phyloP scores from a whole-genome alignment of 1,284 basidiomycete species.

The Heterobasidion parviporum region DNA sequence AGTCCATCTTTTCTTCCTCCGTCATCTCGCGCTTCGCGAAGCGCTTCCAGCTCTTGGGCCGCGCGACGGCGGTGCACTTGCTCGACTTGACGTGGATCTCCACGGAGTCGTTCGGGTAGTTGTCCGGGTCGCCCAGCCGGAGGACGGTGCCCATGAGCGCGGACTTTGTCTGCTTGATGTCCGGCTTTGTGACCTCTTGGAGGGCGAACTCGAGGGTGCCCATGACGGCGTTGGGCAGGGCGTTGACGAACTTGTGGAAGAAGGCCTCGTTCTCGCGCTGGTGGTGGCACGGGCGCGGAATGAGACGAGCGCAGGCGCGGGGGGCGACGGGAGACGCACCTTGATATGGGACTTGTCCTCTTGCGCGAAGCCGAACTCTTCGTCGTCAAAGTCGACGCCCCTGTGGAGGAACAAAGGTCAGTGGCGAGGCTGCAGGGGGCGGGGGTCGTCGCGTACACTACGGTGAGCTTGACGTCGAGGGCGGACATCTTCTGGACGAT shows the following conservation, averaged over 20 bases:
- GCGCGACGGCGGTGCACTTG: constrained; percentile 74
- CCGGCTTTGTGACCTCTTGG: constrained; percentile 58
- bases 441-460: constrained; percentile 44
- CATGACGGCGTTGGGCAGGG: constrained; percentile 43
- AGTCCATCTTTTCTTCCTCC: constrained; percentile 22
- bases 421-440: not conserved
- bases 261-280: constrained; percentile 77
- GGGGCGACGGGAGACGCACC: constrained; percentile 27
- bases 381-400: constrained; percentile 83
- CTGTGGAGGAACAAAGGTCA: constrained; percentile 26
- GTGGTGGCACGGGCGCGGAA: constrained; percentile 3
- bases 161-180: constrained; percentile 64
- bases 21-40: constrained; percentile 41
- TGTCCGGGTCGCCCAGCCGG: constrained; percentile 67
- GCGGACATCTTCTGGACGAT: constrained; percentile 64
- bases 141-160: constrained; percentile 54
- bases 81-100: constrained; percentile 71
- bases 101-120: constrained; percentile 60
- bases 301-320: not conserved
- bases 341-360: constrained; percentile 66
- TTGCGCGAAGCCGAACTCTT: constrained; percentile 53
- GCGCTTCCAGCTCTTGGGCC: constrained; percentile 79
- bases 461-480: constrained; percentile 48
- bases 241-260: constrained; percentile 46
- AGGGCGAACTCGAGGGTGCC: constrained; percentile 70